phyloP scores from a whole-genome alignment of 2,329 filamentous ascomycete genomes.

The Botrytis aclada region DNA sequence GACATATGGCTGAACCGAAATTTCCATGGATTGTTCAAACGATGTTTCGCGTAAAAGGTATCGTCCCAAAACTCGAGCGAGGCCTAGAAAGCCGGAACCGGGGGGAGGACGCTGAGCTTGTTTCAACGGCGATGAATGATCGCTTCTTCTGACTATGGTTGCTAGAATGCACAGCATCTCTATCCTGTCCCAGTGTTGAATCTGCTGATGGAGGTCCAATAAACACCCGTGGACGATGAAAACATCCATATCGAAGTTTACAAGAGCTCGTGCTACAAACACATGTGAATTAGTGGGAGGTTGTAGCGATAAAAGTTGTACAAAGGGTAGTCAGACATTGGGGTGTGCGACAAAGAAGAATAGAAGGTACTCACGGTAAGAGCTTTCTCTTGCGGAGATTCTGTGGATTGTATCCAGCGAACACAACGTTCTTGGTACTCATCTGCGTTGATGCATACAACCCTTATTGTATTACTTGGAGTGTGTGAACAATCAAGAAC shows the following conservation, averaged over 20 bases:
- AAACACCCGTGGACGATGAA: not conserved
- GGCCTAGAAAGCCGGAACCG: not conserved
- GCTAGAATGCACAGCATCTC: not conserved
- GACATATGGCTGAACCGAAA: too few relatives aligned
- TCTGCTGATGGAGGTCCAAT: not conserved
- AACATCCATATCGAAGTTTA: conserved; percentile 2
- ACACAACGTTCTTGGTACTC: not conserved
- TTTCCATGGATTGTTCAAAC: too few relatives aligned
- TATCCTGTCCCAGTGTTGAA: not conserved
- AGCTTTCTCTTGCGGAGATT: not conserved
- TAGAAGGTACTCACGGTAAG: not conserved
- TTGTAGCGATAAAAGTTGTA: too few relatives aligned
- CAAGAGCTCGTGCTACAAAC: not conserved
- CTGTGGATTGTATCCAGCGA: not conserved
- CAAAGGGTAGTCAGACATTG: not conserved
- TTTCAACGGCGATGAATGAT: too few relatives aligned
- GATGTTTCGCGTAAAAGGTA: not conserved
- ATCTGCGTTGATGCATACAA: not conserved
- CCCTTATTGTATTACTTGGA: not conserved
- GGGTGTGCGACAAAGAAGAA: not conserved
- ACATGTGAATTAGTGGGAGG: not conserved
- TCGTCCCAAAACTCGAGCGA: not conserved
- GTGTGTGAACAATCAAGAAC: not conserved
- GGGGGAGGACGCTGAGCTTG: not conserved
- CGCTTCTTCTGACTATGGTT: not conserved